Evolutionary conservation across 2,329 filamentous ascomycete species (phyloP), one percentile per base, ranked within the genome.

Genomic region (Colletotrichum tropicale): DNA sequence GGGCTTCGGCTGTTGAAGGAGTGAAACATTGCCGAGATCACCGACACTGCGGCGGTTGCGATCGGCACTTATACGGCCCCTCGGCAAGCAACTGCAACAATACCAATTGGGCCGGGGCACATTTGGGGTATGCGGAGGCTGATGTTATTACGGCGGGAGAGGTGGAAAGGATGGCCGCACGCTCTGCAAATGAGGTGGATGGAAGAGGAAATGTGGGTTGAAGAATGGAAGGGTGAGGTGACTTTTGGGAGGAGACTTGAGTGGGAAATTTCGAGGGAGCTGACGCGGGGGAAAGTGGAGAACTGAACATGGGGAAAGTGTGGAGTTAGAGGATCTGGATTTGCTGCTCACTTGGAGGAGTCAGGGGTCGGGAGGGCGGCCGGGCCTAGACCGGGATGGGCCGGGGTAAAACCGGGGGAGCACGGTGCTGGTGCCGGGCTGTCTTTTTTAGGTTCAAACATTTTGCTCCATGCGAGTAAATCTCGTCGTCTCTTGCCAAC

Each of bases 1-100:
- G 66, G 66, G 24, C 66, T 62, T 18, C 62, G 67, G 67, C 67
- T 77, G 64, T 68, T 66, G 38, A 75, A 75, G 1, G 75, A 75
- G 64, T 77, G 72, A 38, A 75, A 77, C 75, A 77, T 77, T 36
- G 64, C 52, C 56, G 68, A 10, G 8, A 58, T 48, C 16, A 12
- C 65, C 34, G 70, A 3, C 28, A 12, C 32, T 30, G 6, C 32
- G 30, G 48, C 66, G 32, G 38, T 48, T 72, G 69, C 62, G 21
- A 55, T 73, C 34, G 70, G 70, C 58, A 74, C 55, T 64, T 38
- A 60, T 16, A 68, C 58, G 36, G 70, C 58, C 43, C 58, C 58
- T 2, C 52, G 65, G 61, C 74, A 56, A 36, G 36, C 64, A 66
- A 1, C 43, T 52, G 55, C 3, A 62, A 43, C 60, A 56, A 24